A percentile compares a stretch with the other conserved stretches of the same genome.
These are phyloP conservation scores for Wallacemonas collosoma DNA, from an alignment of 208 protist species.

Conservation along the genomic window DNA sequence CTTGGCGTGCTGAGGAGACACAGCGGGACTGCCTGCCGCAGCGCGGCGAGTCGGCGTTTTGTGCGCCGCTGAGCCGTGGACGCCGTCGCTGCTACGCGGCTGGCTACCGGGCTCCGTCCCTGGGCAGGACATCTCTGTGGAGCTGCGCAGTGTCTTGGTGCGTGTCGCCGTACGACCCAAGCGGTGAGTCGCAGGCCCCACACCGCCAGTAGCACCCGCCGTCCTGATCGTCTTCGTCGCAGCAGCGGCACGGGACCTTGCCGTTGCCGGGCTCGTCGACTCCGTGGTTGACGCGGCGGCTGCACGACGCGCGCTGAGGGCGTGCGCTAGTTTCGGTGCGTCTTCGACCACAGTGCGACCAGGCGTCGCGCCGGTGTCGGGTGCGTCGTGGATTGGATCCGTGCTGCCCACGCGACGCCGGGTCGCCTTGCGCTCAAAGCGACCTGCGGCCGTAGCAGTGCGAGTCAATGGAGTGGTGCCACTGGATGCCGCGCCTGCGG, in stretches of 20 bases:
- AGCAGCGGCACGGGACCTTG: background rate
- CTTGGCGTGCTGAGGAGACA: conserved; percentile 2
- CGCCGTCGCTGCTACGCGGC: conserved; percentile 8
- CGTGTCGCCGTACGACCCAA: conserved; percentile 11
- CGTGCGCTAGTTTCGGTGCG: conserved; percentile 16
- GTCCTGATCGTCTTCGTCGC: conserved; percentile 13
- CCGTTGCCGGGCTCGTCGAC: background rate
- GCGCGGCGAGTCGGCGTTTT: conserved; percentile 10
- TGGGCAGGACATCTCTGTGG: background rate
- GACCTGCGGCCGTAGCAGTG: conserved; percentile 2
- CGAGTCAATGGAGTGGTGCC: conserved; percentile 1
- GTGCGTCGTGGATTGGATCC: background rate
- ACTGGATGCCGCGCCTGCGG: background rate
- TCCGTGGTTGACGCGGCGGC: background rate
- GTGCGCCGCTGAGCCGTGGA: background rate
- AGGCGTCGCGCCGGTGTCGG: background rate
- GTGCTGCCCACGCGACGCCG: conserved; percentile 3
- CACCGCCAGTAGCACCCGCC: background rate
- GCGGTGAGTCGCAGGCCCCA: background rate
- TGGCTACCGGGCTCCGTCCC: conserved; percentile 8
- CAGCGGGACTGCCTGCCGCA: background rate
- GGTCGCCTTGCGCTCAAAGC: conserved; percentile 15
- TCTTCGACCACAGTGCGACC: conserved; percentile 6
- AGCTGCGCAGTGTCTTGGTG: background rate
- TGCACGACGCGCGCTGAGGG: background rate